Evolutionary conservation across 805 yeast genomes (phyloP), one percentile per base, ranked within the genome.

Genomic region (Saccharomycopsis babjevae): DNA sequence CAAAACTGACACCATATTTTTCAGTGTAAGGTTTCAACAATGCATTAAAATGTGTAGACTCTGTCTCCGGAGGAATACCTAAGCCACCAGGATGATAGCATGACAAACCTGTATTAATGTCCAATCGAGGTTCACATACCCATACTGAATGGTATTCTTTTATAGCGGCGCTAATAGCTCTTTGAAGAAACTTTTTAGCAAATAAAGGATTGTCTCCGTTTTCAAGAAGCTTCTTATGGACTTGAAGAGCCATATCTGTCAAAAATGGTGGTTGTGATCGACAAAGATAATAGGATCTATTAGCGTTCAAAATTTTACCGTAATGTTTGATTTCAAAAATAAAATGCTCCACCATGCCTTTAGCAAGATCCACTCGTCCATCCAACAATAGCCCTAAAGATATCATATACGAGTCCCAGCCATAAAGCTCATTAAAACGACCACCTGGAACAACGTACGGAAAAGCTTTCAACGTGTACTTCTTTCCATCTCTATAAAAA

Each of bases 381-480:
- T 88, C 87, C 32, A 81, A 79, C 30, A 94, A 71, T 50, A 94
- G 77, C 1, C 98, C 99, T 28, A 91, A 72, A 0, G 94, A 82
- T 70, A 86, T 91, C 86, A 94, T 88, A 70, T 94, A 93, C 1
- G 97, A 90, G 72, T 93, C 99, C 99, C 99, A 93, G 16, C 98
- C 99, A 69, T 94, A 93, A 62, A 91, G 80, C 74, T 93, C 99
- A 74, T 94, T 94, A 74, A 93, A 93, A 65, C 99, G 78, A 25
- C 99, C 98, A 18, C 99, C 99, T 0, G 99, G 99, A 28, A 93
- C 98, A 18, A 89, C 88, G 72, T 93, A 93, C 0, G 96, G 97
- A 68, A 80, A 84, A 22, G 91, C 89, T 46, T 80, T 76, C 56
- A 86, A 67, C 15, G 79, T 76, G 40, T 20, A 56, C 16, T 30